Evolutionary conservation across 306 rosid species (phyloP).

Genomic region (Prunus mongolica): DNA sequence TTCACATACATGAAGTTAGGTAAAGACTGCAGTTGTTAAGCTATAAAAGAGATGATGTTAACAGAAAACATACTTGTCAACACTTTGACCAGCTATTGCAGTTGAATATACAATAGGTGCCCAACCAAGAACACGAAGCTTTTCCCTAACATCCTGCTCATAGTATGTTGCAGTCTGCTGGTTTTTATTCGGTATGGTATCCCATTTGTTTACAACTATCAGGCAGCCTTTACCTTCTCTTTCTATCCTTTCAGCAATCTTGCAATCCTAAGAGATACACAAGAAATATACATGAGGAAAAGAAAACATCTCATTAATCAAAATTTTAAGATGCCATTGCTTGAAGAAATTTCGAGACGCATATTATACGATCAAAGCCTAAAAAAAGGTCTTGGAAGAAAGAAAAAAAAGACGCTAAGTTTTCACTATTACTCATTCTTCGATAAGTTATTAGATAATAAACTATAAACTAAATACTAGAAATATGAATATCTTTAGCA

Average conservation of each 20-base stretch:
- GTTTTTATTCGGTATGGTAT: slow-evolving; percentile 86
- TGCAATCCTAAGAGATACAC: slow-evolving; percentile 64
- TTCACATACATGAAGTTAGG: not conserved
- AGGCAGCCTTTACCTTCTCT: slow-evolving; percentile 90
- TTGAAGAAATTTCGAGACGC: not conserved
- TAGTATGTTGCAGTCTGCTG: slow-evolving; percentile 85
- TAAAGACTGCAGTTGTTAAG: not conserved
- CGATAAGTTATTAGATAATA: not conserved
- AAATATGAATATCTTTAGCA: not conserved
- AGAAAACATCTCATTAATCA: not conserved
- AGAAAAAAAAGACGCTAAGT: not conserved
- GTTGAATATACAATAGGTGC: slow-evolving; percentile 92
- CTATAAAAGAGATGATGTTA: not conserved
- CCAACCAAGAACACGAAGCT: slow-evolving; percentile 80
- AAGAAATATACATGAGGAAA: not conserved
- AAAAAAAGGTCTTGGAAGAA: not conserved
- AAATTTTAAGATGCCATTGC: not conserved
- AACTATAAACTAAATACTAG: not conserved
- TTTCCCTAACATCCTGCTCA: slow-evolving; percentile 91
- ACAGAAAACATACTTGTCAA: slow-evolving; percentile 67
- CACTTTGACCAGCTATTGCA: slow-evolving; percentile 79
- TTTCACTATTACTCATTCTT: not conserved
- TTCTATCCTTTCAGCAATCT: slow-evolving; percentile 94
- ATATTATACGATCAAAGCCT: not conserved
- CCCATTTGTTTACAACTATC: slow-evolving; percentile 97